Evolutionary conservation across 176 grass and related monocot genomes (phyloP).

Genomic region (Juncus inflexus): DNA sequence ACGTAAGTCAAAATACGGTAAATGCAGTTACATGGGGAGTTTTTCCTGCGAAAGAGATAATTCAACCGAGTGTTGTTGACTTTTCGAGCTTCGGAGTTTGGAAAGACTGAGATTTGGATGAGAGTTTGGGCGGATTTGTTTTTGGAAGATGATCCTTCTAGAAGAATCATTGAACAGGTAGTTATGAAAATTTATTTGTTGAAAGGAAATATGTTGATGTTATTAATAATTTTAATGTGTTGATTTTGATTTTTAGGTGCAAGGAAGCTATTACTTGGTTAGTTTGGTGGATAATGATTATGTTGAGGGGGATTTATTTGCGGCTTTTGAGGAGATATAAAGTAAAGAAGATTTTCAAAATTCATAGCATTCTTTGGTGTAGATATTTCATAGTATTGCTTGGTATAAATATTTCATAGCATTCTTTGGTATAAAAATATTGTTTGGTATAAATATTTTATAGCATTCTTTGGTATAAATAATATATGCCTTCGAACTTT

Average conservation of each 20-base stretch:
- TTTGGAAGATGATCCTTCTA: constrained; percentile 57
- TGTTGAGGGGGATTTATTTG: constrained; percentile 61
- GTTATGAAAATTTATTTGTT: background rate
- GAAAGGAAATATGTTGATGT: background rate
- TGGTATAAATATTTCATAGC: too few relatives aligned
- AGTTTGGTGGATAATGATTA: constrained; percentile 88
- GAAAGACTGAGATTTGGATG: constrained; percentile 88
- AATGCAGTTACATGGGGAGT: constrained; percentile 87
- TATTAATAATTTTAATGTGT: background rate
- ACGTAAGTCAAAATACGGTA: constrained; percentile 43
- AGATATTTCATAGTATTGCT: too few relatives aligned
- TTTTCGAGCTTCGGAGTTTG: constrained; percentile 67
- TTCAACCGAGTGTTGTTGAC: constrained; percentile 76
- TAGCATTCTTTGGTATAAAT: too few relatives aligned
- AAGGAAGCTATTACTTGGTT: constrained; percentile 57
- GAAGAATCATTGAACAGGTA: constrained; percentile 69
- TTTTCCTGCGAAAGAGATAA: constrained; percentile 75
- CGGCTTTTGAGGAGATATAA: constrained; percentile 57
- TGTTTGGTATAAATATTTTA: too few relatives aligned
- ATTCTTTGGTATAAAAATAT: too few relatives aligned
- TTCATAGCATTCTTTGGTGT: too few relatives aligned
- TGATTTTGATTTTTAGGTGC: constrained; percentile 40
- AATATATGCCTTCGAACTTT: background rate
- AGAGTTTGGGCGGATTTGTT: constrained; percentile 55
- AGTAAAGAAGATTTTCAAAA: background rate